Conservation (phyloP, 306 rosid genomes). For the cucumber (Cucumis sativus) region DNA sequence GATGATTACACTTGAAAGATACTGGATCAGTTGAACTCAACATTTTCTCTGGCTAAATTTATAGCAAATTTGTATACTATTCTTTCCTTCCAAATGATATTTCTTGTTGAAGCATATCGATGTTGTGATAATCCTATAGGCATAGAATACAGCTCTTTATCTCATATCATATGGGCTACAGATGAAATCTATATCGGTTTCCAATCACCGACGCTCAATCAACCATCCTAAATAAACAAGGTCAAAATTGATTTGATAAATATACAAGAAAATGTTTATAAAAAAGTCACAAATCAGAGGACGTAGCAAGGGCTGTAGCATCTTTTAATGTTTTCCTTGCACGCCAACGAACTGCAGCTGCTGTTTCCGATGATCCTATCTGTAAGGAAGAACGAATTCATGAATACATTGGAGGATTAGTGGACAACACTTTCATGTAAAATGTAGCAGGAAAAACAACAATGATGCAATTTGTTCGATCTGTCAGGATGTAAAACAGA, state of each 20-base stretch:
- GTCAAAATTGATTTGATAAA: constrained; percentile 5
- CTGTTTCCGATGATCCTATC: constrained; percentile 77
- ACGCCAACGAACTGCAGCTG: constrained; percentile 56
- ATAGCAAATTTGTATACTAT: not conserved
- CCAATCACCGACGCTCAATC: not conserved
- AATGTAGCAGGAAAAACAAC: not conserved
- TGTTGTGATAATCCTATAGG: not conserved
- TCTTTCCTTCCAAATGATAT: not conserved
- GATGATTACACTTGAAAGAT: not conserved
- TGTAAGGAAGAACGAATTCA: constrained; percentile 20
- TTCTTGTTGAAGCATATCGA: not conserved
- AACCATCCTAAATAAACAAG: not conserved
- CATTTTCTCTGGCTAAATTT: not conserved
- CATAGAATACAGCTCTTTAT: not conserved
- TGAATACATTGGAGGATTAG: not conserved
- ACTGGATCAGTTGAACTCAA: not conserved
- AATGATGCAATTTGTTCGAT: not conserved
- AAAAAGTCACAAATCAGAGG: constrained; percentile 22
- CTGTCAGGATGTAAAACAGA: not conserved
- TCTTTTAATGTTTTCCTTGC: constrained; percentile 62
- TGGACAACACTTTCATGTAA: not conserved
- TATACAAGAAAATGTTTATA: not conserved
- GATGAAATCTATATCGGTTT: not conserved
- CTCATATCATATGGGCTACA: not conserved
- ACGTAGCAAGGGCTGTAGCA: constrained; percentile 27